Evolutionary conservation across 371 early-diverging fungal genomes (phyloP).

Genomic region (Mucor indicus): DNA sequence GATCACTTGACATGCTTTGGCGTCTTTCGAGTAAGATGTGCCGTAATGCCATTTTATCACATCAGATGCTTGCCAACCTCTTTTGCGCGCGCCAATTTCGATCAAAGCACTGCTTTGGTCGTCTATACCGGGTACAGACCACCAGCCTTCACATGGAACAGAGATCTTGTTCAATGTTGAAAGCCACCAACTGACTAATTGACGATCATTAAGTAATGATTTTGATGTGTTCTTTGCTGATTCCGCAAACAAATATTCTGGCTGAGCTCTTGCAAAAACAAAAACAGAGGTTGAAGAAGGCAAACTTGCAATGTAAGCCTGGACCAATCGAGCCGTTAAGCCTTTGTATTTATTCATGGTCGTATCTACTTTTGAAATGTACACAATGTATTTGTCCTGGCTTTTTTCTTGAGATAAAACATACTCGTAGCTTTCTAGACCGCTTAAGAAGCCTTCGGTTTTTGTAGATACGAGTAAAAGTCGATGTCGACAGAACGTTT

Average conservation of each 20-base stretch:
- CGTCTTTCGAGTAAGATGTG: conserved; percentile 45
- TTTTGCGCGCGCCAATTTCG: conserved; percentile 27
- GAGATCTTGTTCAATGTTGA: conserved; percentile 15
- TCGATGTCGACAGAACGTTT: conserved; percentile 15
- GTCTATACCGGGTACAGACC: conserved; percentile 65
- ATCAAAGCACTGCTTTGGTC: conserved; percentile 32
- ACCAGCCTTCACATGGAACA: conserved; percentile 33
- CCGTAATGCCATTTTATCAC: conserved; percentile 60
- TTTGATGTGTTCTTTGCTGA: conserved; percentile 67
- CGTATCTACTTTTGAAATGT: conserved; percentile 68
- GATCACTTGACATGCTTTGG: conserved; percentile 49
- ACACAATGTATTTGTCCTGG: conserved; percentile 19
- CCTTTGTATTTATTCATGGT: conserved; percentile 21
- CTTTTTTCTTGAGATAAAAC: conserved; percentile 1
- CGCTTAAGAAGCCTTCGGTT: conserved; percentile 22
- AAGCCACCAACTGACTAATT: conserved; percentile 82
- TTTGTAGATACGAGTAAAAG: conserved; percentile 12
- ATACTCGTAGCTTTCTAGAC: conserved; percentile 39
- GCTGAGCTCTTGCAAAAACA: conserved; percentile 84
- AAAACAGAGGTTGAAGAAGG: conserved; percentile 39
- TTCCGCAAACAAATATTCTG: conserved; percentile 78
- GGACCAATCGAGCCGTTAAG: conserved; percentile 34
- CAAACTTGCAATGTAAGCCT: conserved; percentile 45
- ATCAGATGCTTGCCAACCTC: conserved; percentile 8
- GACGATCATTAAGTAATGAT: conserved; percentile 54